Evolutionary conservation across 192 early-diverging fungal species (phyloP).

Genomic region (Coemansia sp.): DNA sequence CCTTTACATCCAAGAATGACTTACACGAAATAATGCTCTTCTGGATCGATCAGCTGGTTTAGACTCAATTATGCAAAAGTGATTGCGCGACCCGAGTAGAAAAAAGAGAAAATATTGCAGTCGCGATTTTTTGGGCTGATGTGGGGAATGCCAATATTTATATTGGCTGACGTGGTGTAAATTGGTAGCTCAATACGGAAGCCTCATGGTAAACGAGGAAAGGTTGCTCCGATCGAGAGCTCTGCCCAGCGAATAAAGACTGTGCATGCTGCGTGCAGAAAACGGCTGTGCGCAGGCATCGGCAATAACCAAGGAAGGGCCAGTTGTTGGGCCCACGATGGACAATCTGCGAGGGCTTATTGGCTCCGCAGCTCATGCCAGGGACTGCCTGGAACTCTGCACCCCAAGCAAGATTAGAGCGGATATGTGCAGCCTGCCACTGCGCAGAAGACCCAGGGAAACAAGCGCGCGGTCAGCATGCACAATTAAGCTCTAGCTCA

Average conservation of each 20-base stretch:
- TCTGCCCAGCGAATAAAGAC: not conserved
- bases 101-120: not conserved
- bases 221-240: not conserved
- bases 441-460: not conserved
- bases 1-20: not conserved
- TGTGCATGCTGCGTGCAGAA: not conserved
- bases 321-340: conserved; percentile 1
- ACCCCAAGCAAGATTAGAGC: not conserved
- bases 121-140: not conserved
- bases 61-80: not conserved
- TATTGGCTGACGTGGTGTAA: not conserved
- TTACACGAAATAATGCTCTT: not conserved
- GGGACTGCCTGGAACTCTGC: not conserved
- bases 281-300: not conserved
- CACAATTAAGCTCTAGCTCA: not conserved
- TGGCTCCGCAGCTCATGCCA: conserved; percentile 2
- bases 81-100: not conserved
- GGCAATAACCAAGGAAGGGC: not conserved
- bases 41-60: not conserved
- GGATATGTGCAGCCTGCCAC: too few relatives aligned
- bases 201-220: not conserved
- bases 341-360: not conserved
- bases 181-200: too few relatives aligned
- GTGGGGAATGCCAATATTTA: not conserved
- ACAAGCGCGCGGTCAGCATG: not conserved